Base-by-base conservation (phyloP, 345 rosid species). In the Brassica incana region DNA sequence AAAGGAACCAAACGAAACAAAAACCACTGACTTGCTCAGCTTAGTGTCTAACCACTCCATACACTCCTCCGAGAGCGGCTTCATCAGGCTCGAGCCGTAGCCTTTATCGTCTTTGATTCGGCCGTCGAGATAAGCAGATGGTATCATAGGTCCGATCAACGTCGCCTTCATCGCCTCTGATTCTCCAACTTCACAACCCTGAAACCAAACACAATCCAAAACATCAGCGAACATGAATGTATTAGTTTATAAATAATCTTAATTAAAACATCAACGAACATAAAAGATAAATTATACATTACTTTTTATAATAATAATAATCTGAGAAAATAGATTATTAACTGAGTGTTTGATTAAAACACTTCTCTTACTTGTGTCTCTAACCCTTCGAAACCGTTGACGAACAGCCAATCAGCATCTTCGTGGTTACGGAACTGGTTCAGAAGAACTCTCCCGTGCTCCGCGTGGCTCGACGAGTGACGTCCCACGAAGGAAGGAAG, bases 111-210 rank as follows among this genome's bases (percentile, higher is more conserved):
- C 86, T 65, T 83, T 80, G 18, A 88, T 85, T 27, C 88, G 63
- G 2, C 80, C 84, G 15, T 88, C 95, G 11, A 88, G 65, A 59
- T 89, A 90, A 0, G 85, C 83, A 0, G 90, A 88, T 20, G 97
- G 97, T 15, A 89, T 85, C 97, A 89, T 86, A 0, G 93, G 97
- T 23, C 95, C 97, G 0, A 92, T 88, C 79, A 90, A 73, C 67
- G 87, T 89, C n/a, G 80, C 92, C 0, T 76, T 89, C 88, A 91
- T 89, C 8, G 86, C 79, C 62, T 81, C 83, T 1, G 85, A 77
- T 50, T 85, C 80, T 8, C 80, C 80, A 78, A 8, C 76, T 33
- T 80, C 88, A 64, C 84, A 87, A 88, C 88, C 72, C 77, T 65
- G 65, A 60, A 66, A 38, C 12, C 60, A 56, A 5, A 81, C 65